Percentiles rank a stretch among this genome's conserved stretches.
Evolutionary conservation across 225 moss, liverwort and hornwort species (phyloP).

Genomic region (Takakia lepidozioides): DNA sequence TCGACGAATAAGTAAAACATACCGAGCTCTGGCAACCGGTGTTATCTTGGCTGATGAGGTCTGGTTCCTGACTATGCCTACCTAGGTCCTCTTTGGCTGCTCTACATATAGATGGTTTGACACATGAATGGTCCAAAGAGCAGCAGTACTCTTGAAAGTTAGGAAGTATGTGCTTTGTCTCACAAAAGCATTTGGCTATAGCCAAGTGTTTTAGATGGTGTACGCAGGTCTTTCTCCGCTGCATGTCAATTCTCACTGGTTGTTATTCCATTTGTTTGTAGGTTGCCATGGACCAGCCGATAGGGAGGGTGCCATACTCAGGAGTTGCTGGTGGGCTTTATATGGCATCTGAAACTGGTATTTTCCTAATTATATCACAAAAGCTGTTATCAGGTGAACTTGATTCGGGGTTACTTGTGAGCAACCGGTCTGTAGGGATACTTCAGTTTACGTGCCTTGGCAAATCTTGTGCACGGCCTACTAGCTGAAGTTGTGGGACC

Average conservation of each 20-base stretch:
- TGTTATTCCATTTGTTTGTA: constrained; percentile 16
- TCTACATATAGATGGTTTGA: background rate
- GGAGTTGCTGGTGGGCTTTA: constrained; percentile 90
- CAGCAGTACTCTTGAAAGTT: too few species aligned
- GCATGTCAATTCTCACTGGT: too few species aligned
- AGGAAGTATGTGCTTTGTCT: background rate
- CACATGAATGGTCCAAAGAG: background rate
- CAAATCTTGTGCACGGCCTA: too few species aligned
- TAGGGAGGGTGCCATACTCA: constrained; percentile 63
- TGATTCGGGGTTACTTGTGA: too few species aligned
- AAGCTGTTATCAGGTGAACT: too few species aligned
- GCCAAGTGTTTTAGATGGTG: background rate
- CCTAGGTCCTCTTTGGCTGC: background rate
- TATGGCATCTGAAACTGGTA: constrained; percentile 80
- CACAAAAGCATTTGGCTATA: background rate
- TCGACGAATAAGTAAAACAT: constrained; percentile 65
- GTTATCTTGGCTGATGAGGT: constrained; percentile 62
- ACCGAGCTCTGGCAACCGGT: constrained; percentile 73
- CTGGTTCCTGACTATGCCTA: background rate
- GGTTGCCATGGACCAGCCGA: constrained; percentile 55
- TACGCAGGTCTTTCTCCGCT: background rate
- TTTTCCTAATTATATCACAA: too few species aligned
- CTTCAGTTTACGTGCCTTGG: too few species aligned
- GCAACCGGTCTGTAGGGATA: too few species aligned
- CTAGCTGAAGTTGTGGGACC: too few species aligned